Evolutionary conservation across 371 early-diverging fungal genomes (phyloP), one percentile per base, ranked within the genome.

Genomic region (Paraphysoderma sedebokerense): DNA sequence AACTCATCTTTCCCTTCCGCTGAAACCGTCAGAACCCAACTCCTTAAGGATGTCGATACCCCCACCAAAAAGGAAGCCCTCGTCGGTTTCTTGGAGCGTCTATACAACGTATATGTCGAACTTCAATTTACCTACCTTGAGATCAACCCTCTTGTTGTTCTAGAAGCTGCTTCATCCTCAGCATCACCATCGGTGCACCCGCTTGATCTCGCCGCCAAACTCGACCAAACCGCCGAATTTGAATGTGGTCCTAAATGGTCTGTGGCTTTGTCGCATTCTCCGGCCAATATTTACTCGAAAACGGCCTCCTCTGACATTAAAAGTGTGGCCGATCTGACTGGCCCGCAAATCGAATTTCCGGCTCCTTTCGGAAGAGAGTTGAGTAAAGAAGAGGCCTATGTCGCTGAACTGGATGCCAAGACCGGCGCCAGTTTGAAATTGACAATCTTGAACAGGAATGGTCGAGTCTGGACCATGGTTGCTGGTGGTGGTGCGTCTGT

Each of bases 401-500:
- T 96, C 60, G 84, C 81, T 56, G 97, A 93, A 52, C 72, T 96
- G 37, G 97, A 96, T 56, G 80, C 92, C 52, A 96, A 96, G 78
- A 96, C 97, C 12, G 97, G 97, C 52, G 95, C 97, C 19, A 88
- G 89, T 31, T 79, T 96, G 53, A 96, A 96, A 68, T 70, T 96
- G 51, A 96, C 97, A 27, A 82, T 96, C 35, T 68, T 96, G 52
- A 96, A 96, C 74, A 73, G 81, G 55, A 70, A 77, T 11, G 97
- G 97, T 22, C 85, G 92, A 54, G 79, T 96, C 56, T 96, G 97
- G 97, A 93, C 97, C 46, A 93, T 96, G 95, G 95, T 96, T 49
- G 97, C 97, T 39, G 97, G 97, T 66, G 97, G 97, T 54, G 97
- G 97, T 66, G 97, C 97, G 38, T 89, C 90, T 15, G 97, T 96